These are phyloP conservation scores for Deakozyma indianensis DNA, from an alignment of 805 yeast species.

Conservation along the genomic window DNA sequence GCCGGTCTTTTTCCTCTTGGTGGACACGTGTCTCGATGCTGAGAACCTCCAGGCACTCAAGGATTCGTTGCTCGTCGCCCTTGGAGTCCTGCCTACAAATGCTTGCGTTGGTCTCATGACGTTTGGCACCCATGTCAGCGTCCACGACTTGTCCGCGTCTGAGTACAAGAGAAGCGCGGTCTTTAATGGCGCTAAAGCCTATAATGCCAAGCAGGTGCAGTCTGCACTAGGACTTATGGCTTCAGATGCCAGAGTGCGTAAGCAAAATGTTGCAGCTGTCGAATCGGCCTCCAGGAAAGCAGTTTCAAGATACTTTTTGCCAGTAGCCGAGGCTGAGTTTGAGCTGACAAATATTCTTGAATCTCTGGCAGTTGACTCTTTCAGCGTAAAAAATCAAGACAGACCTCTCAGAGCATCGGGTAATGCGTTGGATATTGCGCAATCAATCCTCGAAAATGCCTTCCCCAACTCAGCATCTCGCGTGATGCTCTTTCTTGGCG, in stretches of 20 bases:
- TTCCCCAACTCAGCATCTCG: constrained; percentile 71
- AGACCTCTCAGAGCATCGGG: constrained; percentile 81
- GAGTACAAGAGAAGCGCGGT: constrained; percentile 58
- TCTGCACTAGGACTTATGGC: constrained; percentile 41
- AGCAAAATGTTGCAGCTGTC: neutral
- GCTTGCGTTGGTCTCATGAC: constrained; percentile 79
- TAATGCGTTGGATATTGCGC: constrained; percentile 68
- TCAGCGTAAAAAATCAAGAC: constrained; percentile 53
- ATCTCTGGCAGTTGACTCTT: constrained; percentile 54
- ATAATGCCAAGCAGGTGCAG: constrained; percentile 35
- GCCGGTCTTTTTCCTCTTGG: constrained; percentile 74
- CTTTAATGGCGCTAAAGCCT: constrained; percentile 80
- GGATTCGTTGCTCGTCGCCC: constrained; percentile 61
- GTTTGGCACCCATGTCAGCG: constrained; percentile 79
- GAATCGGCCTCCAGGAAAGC: constrained; percentile 10
- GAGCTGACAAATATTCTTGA: constrained; percentile 61
- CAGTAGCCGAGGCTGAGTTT: constrained; percentile 60
- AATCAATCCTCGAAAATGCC: constrained; percentile 58
- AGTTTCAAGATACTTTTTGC: constrained; percentile 42
- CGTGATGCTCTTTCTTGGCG: constrained; percentile 71
- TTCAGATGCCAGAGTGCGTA: constrained; percentile 8
- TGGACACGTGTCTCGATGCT: constrained; percentile 78
- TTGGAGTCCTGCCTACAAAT: constrained; percentile 75
- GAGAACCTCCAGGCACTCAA: constrained; percentile 75
- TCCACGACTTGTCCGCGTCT: constrained; percentile 64